phyloP scores from a whole-genome alignment of 2,329 filamentous ascomycete genomes.

The Epichloe hybrida region DNA sequence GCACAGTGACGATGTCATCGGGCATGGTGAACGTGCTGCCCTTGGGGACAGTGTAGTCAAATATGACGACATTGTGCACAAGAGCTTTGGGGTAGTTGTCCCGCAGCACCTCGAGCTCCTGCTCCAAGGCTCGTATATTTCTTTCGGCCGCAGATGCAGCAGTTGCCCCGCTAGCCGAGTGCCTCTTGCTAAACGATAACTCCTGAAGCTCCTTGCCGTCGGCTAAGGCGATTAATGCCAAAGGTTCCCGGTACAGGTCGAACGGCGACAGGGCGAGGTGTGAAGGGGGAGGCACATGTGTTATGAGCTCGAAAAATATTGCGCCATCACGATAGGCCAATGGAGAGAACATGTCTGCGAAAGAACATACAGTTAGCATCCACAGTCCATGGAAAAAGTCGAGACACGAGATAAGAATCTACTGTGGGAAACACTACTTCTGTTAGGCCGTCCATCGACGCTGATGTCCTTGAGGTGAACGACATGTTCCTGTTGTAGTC shows the following conservation, averaged over 20 bases:
- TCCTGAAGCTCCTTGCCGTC: conserved; percentile 60
- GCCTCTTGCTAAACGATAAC: conserved; percentile 38
- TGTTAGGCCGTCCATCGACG: conserved; percentile 70
- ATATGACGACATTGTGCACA: conserved; percentile 66
- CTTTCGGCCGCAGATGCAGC: conserved; percentile 38
- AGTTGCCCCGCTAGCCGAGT: conserved; percentile 33
- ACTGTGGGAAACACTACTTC: conserved; percentile 43
- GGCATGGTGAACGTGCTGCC: conserved; percentile 41
- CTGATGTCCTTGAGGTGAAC: conserved; percentile 77
- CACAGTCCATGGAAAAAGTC: background rate
- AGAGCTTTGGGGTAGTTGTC: conserved; percentile 64
- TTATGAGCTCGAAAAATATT: conserved; percentile 79
- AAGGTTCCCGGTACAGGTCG: conserved; percentile 75
- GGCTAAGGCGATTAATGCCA: conserved; percentile 72
- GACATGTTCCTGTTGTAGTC: conserved; percentile 66
- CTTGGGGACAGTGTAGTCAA: conserved; percentile 49
- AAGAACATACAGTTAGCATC: conserved; percentile 10
- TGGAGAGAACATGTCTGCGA: conserved; percentile 80
- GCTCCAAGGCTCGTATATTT: conserved; percentile 45
- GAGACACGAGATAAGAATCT: background rate
- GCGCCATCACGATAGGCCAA: conserved; percentile 74
- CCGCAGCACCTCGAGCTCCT: conserved; percentile 57
- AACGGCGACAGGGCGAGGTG: conserved; percentile 75
- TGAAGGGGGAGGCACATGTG: conserved; percentile 63
- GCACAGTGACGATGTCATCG: conserved; percentile 57